Evolutionary conservation across 495 filamentous ascomycete genomes (phyloP).

Genomic region (Penicillium steckii): DNA sequence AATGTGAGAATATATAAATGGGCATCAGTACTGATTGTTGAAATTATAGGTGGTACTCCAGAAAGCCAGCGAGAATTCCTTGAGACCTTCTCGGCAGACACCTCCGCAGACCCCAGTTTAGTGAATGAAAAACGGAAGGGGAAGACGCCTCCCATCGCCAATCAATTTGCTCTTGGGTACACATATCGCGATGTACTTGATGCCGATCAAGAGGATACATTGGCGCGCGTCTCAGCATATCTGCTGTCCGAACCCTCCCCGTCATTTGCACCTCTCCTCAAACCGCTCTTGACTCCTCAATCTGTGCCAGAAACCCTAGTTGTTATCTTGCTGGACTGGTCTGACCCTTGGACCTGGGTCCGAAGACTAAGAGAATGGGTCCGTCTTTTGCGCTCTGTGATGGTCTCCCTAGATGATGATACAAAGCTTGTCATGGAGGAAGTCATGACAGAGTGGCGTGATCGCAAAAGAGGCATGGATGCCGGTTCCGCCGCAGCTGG

Average conservation of each 20-base stretch:
- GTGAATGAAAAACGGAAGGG: slow-evolving; percentile 59
- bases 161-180: slow-evolving; percentile 90
- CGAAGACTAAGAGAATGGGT: slow-evolving; percentile 87
- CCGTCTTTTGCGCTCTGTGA: slow-evolving; percentile 69
- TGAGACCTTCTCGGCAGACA: slow-evolving; percentile 69
- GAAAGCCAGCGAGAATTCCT: slow-evolving; percentile 90
- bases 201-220: slow-evolving; percentile 93
- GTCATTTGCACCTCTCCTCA: slow-evolving; percentile 78
- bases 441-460: slow-evolving; percentile 63
- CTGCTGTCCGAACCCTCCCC: slow-evolving; percentile 80
- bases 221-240: slow-evolving; percentile 89
- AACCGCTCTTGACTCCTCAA: slow-evolving; percentile 80
- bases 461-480: slow-evolving; percentile 48
- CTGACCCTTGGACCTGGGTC: slow-evolving; percentile 88
- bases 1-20: too few relatives aligned
- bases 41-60: slow-evolving; percentile 71
- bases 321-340: slow-evolving; percentile 90
- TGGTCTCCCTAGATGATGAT: slow-evolving; percentile 71
- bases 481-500: slow-evolving; percentile 31
- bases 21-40: slow-evolving; percentile 3
- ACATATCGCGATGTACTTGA: slow-evolving; percentile 95
- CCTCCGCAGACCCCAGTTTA: slow-evolving; percentile 44
- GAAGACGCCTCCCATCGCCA: slow-evolving; percentile 79
- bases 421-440: slow-evolving; percentile 82
- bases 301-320: slow-evolving; percentile 85